phyloP scores from a whole-genome alignment of 78 protist species.

The Pigoraptor vietnamica region DNA sequence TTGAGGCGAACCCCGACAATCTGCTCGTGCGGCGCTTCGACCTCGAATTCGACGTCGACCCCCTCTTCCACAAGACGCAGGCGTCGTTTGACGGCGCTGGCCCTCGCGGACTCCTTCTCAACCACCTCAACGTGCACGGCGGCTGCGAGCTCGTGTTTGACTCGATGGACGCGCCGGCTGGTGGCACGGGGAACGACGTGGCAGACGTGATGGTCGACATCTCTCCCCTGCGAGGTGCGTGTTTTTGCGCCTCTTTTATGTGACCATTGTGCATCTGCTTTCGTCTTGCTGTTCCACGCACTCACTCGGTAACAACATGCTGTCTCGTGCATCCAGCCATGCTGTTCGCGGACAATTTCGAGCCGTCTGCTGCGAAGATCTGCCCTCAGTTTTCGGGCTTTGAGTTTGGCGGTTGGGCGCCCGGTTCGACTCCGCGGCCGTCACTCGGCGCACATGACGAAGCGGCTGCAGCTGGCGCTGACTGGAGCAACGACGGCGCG shows the following conservation, averaged over 20 bases:
- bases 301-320: not conserved
- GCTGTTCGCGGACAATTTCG: not conserved
- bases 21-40: conserved; percentile 49
- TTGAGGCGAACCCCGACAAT: conserved; percentile 42
- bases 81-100: conserved; percentile 85
- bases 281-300: not conserved
- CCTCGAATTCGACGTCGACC: conserved; percentile 50
- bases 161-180: not conserved
- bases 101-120: conserved; percentile 56
- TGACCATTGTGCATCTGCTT: no score
- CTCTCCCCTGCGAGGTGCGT: not conserved
- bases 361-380: not conserved
- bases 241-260: not conserved
- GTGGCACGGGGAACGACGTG: not conserved
- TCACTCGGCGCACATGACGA: not conserved
- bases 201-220: not conserved
- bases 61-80: conserved; percentile 65
- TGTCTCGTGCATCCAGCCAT: not conserved
- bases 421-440: not conserved
- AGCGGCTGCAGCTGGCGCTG: not conserved
- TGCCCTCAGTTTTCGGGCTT: not conserved
- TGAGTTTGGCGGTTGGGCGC: not conserved
- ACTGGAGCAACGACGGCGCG: not conserved
- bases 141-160: conserved; percentile 58
- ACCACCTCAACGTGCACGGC: conserved; percentile 35